Evolutionary conservation across 352 stramenopile genomes (phyloP), one percentile per base, ranked within the genome.

Genomic region (Phytophthora citricola): DNA sequence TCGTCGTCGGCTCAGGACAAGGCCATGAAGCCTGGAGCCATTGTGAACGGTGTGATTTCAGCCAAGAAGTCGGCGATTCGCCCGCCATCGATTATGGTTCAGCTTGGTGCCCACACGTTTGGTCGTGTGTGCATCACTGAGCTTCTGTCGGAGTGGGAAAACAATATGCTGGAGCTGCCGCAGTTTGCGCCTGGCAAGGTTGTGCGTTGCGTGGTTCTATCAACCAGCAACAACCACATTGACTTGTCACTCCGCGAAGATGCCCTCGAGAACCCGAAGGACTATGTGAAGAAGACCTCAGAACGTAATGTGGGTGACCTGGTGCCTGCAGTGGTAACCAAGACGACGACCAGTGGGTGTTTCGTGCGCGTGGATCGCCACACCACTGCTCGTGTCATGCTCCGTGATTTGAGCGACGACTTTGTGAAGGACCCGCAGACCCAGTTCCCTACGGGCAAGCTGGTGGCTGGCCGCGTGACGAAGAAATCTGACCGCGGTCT

Each of bases 351-450:
- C 17, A 96, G 86, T 51, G 97, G 97, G 41, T 99, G 96, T 66
- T 99, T 98, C 71, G 69, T 99, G 36, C 92, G 95, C 4, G 63
- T 98, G 32, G 87, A 95, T 63, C 89, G 92, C 46, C 77, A 81
- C 29, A 87, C 92, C 11, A 93, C 92, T 48, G 93, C 90, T 17
- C 87, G 96, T 58, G 92, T 98, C 8, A 90, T 98, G 60, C 78
- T 99, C 10, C 97, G 97, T 60, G 95, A 99, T 75, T 75, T 99
- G 9, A 98, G 88, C 64, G 97, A 99, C 70, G 84, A 96, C 31
- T 99, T 98, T 57, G 78, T 99, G 47, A 96, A 96, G 54, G 81
- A 98, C 70, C 95, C 97, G 8, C 75, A 79, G 54, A 63, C 71
- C 4, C 82, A 89, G 48, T 99, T 99, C 76, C 90, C 92, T 44